Conservation (phyloP, 306 rosid species). For the Castanea mollissima region DNA sequence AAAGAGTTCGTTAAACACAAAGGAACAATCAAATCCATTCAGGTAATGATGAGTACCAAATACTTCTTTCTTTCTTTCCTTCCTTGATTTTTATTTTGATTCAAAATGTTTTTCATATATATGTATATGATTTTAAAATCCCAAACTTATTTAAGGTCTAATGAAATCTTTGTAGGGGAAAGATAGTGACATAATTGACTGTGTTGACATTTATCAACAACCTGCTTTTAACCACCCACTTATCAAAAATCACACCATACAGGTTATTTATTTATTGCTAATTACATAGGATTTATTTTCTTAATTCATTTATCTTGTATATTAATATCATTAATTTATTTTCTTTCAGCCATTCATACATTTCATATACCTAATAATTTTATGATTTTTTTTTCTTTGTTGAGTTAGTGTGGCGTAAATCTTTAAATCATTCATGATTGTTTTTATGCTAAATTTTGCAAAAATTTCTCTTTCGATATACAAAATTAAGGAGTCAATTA, state of each 20-base stretch:
- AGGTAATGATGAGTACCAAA: background rate
- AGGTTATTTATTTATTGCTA: conserved; percentile 10
- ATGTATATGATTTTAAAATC: too few relatives aligned
- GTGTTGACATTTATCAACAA: conserved; percentile 24
- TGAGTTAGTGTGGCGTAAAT: too few relatives aligned
- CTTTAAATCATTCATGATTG: too few relatives aligned
- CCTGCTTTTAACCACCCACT: conserved; percentile 30
- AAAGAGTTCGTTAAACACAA: background rate
- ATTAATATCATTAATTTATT: too few relatives aligned
- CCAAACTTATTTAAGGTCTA: too few relatives aligned
- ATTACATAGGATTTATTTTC: background rate
- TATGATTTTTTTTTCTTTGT: too few relatives aligned
- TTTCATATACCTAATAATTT: too few relatives aligned
- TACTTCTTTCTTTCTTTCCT: background rate
- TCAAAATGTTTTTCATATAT: too few relatives aligned
- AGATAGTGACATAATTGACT: conserved; percentile 22
- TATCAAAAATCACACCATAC: conserved; percentile 22
- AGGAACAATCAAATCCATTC: background rate
- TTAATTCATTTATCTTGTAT: background rate
- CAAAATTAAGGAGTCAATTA: too few relatives aligned
- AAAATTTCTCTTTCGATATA: too few relatives aligned
- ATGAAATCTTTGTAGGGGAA: conserved; percentile 10
- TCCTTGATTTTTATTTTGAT: background rate
- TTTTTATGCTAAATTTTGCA: too few relatives aligned
- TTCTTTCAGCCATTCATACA: too few relatives aligned